A percentile compares a stretch with the other conserved stretches of the same genome.
These are phyloP conservation scores for Quercus berberidifolia DNA, from an alignment of 306 rosid species.

Conservation along the genomic window DNA sequence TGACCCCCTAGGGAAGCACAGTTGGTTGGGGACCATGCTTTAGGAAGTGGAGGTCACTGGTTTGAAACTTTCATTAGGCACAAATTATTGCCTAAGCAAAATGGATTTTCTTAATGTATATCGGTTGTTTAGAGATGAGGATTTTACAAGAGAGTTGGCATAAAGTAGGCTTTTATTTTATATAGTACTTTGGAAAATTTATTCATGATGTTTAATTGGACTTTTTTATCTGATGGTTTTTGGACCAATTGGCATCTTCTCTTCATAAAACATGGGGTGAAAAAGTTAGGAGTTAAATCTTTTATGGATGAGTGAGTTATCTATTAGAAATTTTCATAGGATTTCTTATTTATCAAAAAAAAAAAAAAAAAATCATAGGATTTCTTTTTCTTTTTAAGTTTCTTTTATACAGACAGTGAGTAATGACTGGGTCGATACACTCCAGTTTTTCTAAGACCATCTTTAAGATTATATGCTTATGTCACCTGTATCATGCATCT, in stretches of 20 bases:
- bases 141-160: background rate
- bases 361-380: background rate
- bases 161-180: background rate
- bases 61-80: background rate
- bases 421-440: background rate
- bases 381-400: background rate
- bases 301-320: no score
- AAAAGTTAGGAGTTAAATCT: no score
- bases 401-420: background rate
- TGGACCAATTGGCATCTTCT: background rate
- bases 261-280: background rate
- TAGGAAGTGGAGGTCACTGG: no score
- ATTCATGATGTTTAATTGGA: background rate
- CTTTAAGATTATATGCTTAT: background rate
- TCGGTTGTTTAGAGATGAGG: background rate
- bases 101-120: background rate
- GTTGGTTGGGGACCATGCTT: no score
- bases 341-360: no score
- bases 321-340: no score
- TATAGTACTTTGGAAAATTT: background rate
- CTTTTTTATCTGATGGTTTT: background rate
- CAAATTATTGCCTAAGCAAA: background rate
- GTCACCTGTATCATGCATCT: background rate
- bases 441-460: background rate
- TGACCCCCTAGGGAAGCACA: background rate